Conservation (phyloP, 2,329 filamentous ascomycete genomes). For the Cladosporium velox region DNA sequence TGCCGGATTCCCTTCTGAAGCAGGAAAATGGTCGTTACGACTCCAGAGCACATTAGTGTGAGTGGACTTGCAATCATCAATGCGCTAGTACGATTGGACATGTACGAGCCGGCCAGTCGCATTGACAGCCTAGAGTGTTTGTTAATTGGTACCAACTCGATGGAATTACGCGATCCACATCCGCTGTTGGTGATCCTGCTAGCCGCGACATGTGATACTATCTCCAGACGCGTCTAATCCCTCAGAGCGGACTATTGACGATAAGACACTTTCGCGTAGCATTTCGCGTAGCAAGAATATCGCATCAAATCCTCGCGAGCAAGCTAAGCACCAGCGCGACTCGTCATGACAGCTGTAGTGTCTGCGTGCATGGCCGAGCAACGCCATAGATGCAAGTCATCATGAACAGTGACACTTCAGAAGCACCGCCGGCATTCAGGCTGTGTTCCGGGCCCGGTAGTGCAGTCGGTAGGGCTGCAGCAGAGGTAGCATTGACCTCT, state of each 20-base stretch:
- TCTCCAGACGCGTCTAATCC: background rate
- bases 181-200: background rate
- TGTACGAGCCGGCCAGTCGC: background rate
- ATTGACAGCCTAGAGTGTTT: background rate
- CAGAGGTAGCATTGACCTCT: background rate
- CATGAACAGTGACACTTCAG: background rate
- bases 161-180: background rate
- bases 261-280: background rate
- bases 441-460: background rate
- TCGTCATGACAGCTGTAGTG: constrained; percentile 1
- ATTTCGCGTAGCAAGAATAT: background rate
- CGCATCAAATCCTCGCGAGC: background rate
- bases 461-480: constrained; percentile 8
- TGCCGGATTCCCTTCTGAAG: background rate
- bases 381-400: constrained; percentile 8
- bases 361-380: background rate
- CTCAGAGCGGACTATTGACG: background rate
- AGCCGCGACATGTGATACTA: background rate
- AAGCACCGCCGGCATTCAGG: constrained; percentile 1
- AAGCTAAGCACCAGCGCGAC: constrained; percentile 5
- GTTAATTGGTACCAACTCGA: background rate
- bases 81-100: background rate
- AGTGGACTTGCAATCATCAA: background rate
- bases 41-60: background rate
- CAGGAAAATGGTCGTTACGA: background rate